Base-by-base conservation (phyloP, 2,329 filamentous ascomycete genomes). In the Madurella fahalii region DNA sequence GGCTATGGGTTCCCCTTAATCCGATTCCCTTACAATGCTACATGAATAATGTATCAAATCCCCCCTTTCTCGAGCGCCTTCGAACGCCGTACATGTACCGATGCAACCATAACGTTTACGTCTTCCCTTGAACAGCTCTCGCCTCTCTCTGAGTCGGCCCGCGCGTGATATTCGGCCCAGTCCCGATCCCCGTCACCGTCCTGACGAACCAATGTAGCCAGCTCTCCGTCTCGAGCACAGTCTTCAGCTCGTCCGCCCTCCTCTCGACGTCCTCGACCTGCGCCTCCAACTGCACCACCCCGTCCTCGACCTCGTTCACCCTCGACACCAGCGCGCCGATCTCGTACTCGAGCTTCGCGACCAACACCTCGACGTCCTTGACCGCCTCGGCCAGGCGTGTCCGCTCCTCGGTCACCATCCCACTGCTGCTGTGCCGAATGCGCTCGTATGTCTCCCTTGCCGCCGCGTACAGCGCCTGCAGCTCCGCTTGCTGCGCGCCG, bases 331-430 rank as follows among this genome's bases (percentile, higher is more conserved):
- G 75, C 15, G 85, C 84, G 56, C 87, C 83, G 58, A 96, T 86
- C 74, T 96, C 93, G 70, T 97, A 97, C 65, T 97, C 92, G 52
- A 97, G 77, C 70, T 92, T 92, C 17, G 90, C 90, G 2, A 87
- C 84, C 40, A 95, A 75, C 18, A 87, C 81, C 68, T 95, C 91
- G 13, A 96, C 78, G 59, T 94, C 89, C 68, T 87, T 87, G 57
- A 91, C 76, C 15, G 80, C 80, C 66, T 94, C 89, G 4, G 80
- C 82, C 39, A 95, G 74, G 50, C 81, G 78, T 18, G 79, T 77
- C 40, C 85, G 82, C 70, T 95, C 88, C 46, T 86, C 82, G 0
- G 79, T 77, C 9, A 96, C 72, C 15, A 90, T 73, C 54, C 89
- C 86, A 34, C 86, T 81, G 1, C 86, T 85, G 54, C 80, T 79